Evolutionary conservation across 495 filamentous ascomycete genomes (phyloP), one percentile per base, ranked within the genome.

Genomic region (Podospora australis): DNA sequence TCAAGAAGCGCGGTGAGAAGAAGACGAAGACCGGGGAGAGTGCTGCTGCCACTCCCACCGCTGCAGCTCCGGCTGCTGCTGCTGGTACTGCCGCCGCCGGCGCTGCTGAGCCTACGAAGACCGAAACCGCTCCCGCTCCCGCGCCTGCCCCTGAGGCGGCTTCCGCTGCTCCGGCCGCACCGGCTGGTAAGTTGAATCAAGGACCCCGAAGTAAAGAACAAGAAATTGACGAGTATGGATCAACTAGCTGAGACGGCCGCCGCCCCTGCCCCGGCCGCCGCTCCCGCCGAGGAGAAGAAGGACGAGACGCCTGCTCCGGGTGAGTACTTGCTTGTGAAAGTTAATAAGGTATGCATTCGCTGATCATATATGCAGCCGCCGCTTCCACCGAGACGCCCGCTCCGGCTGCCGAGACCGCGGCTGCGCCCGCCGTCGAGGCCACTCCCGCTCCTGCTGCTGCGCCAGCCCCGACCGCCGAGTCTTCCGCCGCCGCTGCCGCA

Each of bases 1-100:
- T 68, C 58, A 64, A 57, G 54, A 62, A 50, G 51, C 57, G 50
- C 43, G 22, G 6, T 36, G 55, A 57, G 24, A 56, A 56, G 55
- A 56, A 49, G 52, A 26, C 48, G 43, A 43, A 57, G 50, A 21
- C 49, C 3, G 48, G 46, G 35, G 41, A 44, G 28, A 9, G 34
- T 8, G 38, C 42, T 40, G 46, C 50, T 23, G 36, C 39, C 21
- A 38, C 50, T 14, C 44, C 44, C 21, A 40, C 50, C n/a, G 22
- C 48, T 26, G 20, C 51, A 6, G 50, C 50, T 23, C 19, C 46
- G 6, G 42, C 50, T 14, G 38, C 41, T 23, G 25, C 45, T 6
- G 46, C 40, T 24, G 39, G 41, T 10, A 42, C 55, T 23, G 35
- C 50, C 10, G 51, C 49, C 8, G 56, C 53, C n/a, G 20, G 58